phyloP scores from a whole-genome alignment of 2,329 filamentous ascomycete genomes.

The Diaporthe sp. region DNA sequence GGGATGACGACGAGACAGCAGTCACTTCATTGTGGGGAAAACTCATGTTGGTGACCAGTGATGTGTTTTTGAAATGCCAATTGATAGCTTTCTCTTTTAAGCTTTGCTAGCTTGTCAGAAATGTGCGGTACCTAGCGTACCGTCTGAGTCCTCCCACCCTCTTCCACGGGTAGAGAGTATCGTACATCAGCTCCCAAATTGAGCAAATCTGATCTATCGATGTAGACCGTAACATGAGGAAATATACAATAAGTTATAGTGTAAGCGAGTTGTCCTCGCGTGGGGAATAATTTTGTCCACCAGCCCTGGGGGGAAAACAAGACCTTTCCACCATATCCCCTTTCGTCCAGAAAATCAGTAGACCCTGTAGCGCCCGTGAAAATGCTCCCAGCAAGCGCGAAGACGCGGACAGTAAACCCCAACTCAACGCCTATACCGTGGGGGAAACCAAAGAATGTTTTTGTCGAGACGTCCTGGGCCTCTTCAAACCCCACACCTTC shows the following conservation, averaged over 20 bases:
- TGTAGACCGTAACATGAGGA: slow-evolving; percentile 6
- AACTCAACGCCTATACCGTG: slow-evolving; percentile 23
- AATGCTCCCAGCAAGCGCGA: slow-evolving; percentile 29
- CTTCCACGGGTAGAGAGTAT: slow-evolving; percentile 8
- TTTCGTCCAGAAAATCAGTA: background rate
- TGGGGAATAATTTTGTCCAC: slow-evolving; percentile 13
- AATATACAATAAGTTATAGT: slow-evolving; percentile 35
- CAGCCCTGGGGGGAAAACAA: background rate
- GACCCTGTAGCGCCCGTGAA: slow-evolving; percentile 26
- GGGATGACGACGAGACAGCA: background rate
- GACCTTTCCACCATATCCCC: background rate
- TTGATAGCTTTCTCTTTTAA: background rate
- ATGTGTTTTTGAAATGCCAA: slow-evolving; percentile 6
- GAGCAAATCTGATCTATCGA: slow-evolving; percentile 27
- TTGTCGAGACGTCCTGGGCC: background rate
- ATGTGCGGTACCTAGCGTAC: background rate
- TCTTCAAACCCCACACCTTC: background rate
- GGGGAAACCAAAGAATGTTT: slow-evolving; percentile 14
- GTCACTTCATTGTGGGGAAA: background rate
- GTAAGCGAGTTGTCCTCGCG: slow-evolving; percentile 28
- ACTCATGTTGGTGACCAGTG: background rate
- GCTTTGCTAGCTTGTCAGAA: slow-evolving; percentile 13
- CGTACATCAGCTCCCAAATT: slow-evolving; percentile 11
- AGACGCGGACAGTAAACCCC: slow-evolving; percentile 13
- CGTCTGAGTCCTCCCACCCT: background rate